Conservation (phyloP, 306 rosid genomes). For the Medicago truncatula region DNA sequence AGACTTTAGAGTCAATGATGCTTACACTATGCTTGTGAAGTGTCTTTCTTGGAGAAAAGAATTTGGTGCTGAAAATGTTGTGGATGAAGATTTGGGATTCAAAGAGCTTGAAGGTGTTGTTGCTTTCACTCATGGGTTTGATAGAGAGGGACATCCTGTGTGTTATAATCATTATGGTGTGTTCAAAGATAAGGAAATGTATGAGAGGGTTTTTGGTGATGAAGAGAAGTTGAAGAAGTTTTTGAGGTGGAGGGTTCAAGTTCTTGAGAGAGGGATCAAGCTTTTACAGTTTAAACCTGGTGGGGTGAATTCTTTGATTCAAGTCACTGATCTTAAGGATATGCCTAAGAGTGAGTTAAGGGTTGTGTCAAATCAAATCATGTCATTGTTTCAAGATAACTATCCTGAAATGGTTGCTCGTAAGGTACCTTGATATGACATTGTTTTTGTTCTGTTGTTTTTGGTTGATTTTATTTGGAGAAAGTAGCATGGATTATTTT, state of each 20-base stretch:
- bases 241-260: slow-evolving; percentile 93
- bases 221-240: slow-evolving; percentile 89
- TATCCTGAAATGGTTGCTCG: slow-evolving; percentile 98
- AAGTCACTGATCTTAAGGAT: slow-evolving; percentile 94
- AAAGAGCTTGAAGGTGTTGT: slow-evolving; percentile 91
- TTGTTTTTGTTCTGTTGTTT: not conserved
- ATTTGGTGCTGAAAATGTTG: slow-evolving; percentile 66
- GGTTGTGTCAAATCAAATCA: slow-evolving; percentile 87
- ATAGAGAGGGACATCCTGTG: slow-evolving; percentile 87
- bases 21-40: slow-evolving; percentile 66
- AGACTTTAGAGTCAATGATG: slow-evolving; percentile 77
- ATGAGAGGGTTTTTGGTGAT: slow-evolving; percentile 86
- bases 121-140: slow-evolving; percentile 86
- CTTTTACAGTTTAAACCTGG: slow-evolving; percentile 87
- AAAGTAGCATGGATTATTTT: not conserved
- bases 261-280: slow-evolving; percentile 81
- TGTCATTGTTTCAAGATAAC: slow-evolving; percentile 89
- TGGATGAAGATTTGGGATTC: slow-evolving; percentile 83
- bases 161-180: slow-evolving; percentile 90
- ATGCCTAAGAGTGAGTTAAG: slow-evolving; percentile 96
- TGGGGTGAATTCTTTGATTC: slow-evolving; percentile 87
- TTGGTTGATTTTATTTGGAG: not conserved
- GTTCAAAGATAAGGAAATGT: slow-evolving; percentile 78
- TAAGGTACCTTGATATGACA: slow-evolving; percentile 54
- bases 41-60: slow-evolving; percentile 82